Conservation (phyloP, 2,329 filamentous ascomycete species). For the Falciphora oryzae region DNA sequence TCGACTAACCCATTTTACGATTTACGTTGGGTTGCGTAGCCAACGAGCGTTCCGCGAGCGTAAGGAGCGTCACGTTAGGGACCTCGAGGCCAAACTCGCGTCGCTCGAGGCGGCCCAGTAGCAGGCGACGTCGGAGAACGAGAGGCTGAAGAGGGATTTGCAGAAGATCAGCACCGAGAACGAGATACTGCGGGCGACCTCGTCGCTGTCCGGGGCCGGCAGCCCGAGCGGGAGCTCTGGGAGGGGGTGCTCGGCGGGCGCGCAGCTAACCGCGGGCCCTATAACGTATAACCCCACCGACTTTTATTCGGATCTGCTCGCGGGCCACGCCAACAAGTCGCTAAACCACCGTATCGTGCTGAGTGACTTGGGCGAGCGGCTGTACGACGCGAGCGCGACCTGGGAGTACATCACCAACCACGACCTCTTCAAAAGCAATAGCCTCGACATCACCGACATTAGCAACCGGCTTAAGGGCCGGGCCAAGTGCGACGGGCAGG, state of each 20-base stretch:
- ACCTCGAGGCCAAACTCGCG: conserved; percentile 81
- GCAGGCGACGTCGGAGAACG: conserved; percentile 73
- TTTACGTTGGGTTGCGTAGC: too few relatives aligned
- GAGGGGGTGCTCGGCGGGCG: conserved; percentile 34
- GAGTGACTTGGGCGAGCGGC: conserved; percentile 58
- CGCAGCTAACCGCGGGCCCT: conserved; percentile 56
- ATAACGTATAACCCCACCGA: conserved; percentile 67
- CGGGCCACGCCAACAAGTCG: conserved; percentile 56
- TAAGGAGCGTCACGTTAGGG: conserved; percentile 86
- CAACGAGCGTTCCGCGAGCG: conserved; percentile 95
- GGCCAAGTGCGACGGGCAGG: conserved; percentile 79
- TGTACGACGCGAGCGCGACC: conserved; percentile 70
- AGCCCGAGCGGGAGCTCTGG: conserved; percentile 33
- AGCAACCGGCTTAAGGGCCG: conserved; percentile 69
- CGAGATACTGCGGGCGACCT: conserved; percentile 82
- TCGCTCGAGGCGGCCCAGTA: conserved; percentile 69
- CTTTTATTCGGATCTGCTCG: conserved; percentile 60
- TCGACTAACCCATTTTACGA: too few relatives aligned
- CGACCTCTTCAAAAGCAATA: conserved; percentile 66
- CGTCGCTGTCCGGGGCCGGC: conserved; percentile 35
- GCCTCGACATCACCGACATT: conserved; percentile 76
- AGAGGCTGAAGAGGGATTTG: conserved; percentile 76
- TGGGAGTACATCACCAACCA: conserved; percentile 89
- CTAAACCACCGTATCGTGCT: conserved; percentile 64
- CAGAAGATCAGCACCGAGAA: conserved; percentile 86